Percentiles rank a stretch among this genome's conserved stretches.
These are phyloP conservation scores for Kodamaea alishanica DNA, from an alignment of 1,139 yeast species.

Conservation along the genomic window DNA sequence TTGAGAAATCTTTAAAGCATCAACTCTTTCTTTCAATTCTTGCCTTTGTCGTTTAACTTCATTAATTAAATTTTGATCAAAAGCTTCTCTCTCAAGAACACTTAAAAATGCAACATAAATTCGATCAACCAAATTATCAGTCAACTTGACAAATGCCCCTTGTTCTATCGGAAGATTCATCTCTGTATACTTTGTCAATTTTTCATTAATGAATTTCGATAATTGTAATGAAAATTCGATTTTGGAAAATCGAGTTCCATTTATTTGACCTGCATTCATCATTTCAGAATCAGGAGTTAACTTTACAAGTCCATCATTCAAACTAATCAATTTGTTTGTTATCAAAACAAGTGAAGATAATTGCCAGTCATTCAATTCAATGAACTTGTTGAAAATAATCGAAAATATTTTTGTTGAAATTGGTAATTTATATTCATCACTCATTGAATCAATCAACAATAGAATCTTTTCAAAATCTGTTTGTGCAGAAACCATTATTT, in stretches of 20 bases:
- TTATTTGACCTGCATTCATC: conserved; percentile 1
- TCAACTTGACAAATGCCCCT: conserved; percentile 24
- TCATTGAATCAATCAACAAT: conserved; percentile 18
- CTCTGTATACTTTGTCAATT: conserved; percentile 6
- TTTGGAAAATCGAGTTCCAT: conserved; percentile 5
- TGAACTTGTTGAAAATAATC: conserved; percentile 11
- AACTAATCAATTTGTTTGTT: conserved; percentile 16
- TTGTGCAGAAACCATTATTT: conserved; percentile 1
- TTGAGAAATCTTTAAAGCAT: background rate
- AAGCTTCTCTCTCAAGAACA: conserved; percentile 9
- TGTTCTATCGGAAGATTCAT: conserved; percentile 10
- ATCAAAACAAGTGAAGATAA: conserved; percentile 13
- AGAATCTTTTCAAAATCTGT: conserved; percentile 10
- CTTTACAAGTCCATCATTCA: conserved; percentile 20
- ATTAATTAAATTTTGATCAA: conserved; percentile 9
- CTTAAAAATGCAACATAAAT: conserved; percentile 17
- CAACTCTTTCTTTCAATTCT: conserved; percentile 8
- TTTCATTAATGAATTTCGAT: conserved; percentile 13
- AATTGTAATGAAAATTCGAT: conserved; percentile 15
- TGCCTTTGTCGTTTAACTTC: conserved; percentile 10
- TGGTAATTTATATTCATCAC: conserved; percentile 19
- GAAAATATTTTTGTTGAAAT: conserved; percentile 26
- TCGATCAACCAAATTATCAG: conserved; percentile 17
- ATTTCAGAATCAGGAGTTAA: conserved; percentile 19
- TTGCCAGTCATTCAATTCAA: conserved; percentile 4